Evolutionary conservation across 345 rosid genomes (phyloP).

Genomic region (Citrus trifoliata): DNA sequence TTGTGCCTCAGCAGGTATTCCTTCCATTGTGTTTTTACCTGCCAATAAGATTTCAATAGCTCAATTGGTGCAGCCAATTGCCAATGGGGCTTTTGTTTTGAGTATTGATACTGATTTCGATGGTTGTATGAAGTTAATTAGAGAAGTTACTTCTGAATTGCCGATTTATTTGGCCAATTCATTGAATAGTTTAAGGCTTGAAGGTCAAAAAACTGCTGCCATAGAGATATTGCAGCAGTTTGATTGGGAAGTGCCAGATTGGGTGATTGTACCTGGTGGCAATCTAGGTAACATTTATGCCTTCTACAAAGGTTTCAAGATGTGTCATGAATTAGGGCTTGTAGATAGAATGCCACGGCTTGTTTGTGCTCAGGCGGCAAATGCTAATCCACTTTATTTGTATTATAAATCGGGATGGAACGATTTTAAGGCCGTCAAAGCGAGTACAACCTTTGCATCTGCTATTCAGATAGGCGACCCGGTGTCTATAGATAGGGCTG

Average conservation of each 20-base stretch:
- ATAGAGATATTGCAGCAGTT: conserved; percentile 93
- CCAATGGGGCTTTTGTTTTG: conserved; percentile 86
- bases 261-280: conserved; percentile 97
- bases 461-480: conserved; percentile 97
- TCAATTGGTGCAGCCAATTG: conserved; percentile 89
- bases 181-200: conserved; percentile 77
- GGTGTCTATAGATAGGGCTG: conserved; percentile 89
- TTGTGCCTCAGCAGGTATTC: conserved; percentile 88
- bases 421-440: conserved; percentile 68
- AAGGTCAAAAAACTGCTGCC: conserved; percentile 92
- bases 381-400: conserved; percentile 87
- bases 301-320: conserved; percentile 84
- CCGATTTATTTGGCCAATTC: conserved; percentile 89
- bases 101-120: conserved; percentile 92
- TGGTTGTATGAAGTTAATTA: conserved; percentile 85
- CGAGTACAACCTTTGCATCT: conserved; percentile 75
- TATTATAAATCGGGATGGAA: conserved; percentile 77
- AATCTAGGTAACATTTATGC: conserved; percentile 91
- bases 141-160: conserved; percentile 75
- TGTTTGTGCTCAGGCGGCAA: conserved; percentile 90
- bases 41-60: conserved; percentile 91
- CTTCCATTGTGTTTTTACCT: conserved; percentile 83
- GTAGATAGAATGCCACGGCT: conserved; percentile 77
- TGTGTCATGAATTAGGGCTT: conserved; percentile 83
- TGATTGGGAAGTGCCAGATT: conserved; percentile 90